Evolutionary conservation across 306 rosid species (phyloP).

Genomic region (Malus orientalis): DNA sequence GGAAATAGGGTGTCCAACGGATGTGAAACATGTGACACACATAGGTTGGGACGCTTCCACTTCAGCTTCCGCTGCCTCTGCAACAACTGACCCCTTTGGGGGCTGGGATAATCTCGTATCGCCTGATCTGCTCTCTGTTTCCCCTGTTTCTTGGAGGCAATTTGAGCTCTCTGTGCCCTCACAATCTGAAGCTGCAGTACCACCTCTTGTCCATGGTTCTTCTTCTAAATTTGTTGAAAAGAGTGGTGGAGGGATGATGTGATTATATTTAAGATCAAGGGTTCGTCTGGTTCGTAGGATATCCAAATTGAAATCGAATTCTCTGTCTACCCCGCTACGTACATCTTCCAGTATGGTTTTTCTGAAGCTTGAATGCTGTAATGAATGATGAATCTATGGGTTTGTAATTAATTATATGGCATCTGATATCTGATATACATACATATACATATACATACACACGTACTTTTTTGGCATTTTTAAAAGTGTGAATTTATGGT

Average conservation of each 20-base stretch:
- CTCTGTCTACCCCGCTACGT: not conserved
- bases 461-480: not conserved
- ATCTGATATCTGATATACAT: not conserved
- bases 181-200: conserved; percentile 15
- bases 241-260: not conserved
- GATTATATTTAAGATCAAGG: conserved; percentile 4
- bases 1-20: conserved; percentile 89
- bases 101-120: conserved; percentile 56
- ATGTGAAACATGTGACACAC: conserved; percentile 96
- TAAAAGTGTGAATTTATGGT: not conserved
- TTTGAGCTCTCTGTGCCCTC: conserved; percentile 21
- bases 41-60: conserved; percentile 69
- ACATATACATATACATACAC: not conserved
- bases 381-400: not conserved
- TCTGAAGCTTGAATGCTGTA: not conserved
- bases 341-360: not conserved
- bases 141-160: conserved; percentile 37
- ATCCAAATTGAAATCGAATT: not conserved
- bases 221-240: conserved; percentile 2
- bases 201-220: conserved; percentile 12
- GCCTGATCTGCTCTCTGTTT: conserved; percentile 32
- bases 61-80: conserved; percentile 3
- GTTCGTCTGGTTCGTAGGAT: not conserved
- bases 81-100: conserved; percentile 19
- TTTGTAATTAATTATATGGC: conserved; percentile 12